Percentiles rank a stretch among this genome's conserved stretches.
Conservation (phyloP, 2,329 filamentous ascomycete genomes). For the Alternaria postmessia region DNA sequence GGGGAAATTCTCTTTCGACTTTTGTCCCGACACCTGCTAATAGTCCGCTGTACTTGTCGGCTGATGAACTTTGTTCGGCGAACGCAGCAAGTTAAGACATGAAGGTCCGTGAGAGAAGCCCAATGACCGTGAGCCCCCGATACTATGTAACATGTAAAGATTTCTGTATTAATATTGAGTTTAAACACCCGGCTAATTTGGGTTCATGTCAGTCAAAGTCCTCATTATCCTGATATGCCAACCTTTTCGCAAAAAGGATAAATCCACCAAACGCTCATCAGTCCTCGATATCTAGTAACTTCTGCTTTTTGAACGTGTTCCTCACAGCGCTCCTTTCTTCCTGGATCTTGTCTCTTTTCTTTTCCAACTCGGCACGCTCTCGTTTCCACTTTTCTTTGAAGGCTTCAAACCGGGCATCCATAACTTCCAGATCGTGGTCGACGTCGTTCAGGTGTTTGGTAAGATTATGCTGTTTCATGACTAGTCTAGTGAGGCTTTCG, state of each 20-base stretch:
- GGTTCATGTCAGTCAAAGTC: neutral
- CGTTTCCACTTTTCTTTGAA: slow-evolving; percentile 15
- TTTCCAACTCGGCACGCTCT: neutral
- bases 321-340: slow-evolving; percentile 8
- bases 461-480: slow-evolving; percentile 12
- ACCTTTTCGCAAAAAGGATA: neutral
- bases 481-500: slow-evolving; percentile 8
- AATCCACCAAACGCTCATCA: neutral
- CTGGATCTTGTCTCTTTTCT: neutral
- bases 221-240: neutral
- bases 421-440: slow-evolving; percentile 13
- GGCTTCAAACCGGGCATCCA: slow-evolving; percentile 2
- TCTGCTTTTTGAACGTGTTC: slow-evolving; percentile 21
- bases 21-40: no score
- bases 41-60: neutral
- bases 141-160: neutral
- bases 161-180: neutral
- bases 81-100: neutral
- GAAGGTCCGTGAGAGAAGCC: no score
- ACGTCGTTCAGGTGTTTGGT: slow-evolving; percentile 17
- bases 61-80: neutral
- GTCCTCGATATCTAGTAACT: neutral
- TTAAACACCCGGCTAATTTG: neutral
- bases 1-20: no score
- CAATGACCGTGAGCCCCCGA: neutral